A percentile compares a stretch with the other conserved stretches of the same genome.
Conservation (phyloP, 2,329 filamentous ascomycete genomes). For the Colletotrichum falcatum region DNA sequence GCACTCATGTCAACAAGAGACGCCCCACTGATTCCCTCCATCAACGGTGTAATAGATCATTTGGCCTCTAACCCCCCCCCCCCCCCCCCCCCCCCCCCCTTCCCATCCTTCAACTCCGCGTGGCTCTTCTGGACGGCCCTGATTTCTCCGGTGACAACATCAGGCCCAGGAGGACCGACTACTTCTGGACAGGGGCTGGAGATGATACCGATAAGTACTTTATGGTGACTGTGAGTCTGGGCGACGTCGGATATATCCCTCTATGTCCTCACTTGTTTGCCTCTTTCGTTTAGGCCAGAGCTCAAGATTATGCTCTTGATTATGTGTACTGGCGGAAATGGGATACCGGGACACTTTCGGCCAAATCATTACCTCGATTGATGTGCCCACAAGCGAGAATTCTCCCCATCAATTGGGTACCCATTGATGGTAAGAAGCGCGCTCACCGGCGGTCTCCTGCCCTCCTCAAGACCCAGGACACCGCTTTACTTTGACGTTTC, state of each 20-base stretch:
- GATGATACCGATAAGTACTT: constrained; percentile 72
- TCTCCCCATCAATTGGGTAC: constrained; percentile 69
- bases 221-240: constrained; percentile 68
- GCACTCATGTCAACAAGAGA: constrained; percentile 31
- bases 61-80: constrained; percentile 61
- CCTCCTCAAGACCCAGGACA: constrained; percentile 69
- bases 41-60: constrained; percentile 70
- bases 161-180: constrained; percentile 74
- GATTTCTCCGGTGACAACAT: constrained; percentile 65
- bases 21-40: constrained; percentile 64
- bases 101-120: constrained; percentile 70
- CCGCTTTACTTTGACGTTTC: constrained; percentile 71
- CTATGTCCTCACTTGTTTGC: neutral
- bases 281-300: neutral
- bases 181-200: constrained; percentile 72
- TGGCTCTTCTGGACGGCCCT: constrained; percentile 66
- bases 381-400: constrained; percentile 70
- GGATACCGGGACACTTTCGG: constrained; percentile 67
- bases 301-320: too few species aligned
- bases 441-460: constrained; percentile 68
- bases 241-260: constrained; percentile 59
- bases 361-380: constrained; percentile 67
- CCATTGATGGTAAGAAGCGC: constrained; percentile 67
- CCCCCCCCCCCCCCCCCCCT: too few species aligned
- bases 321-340: neutral